Conservation (phyloP, 176 grass and related monocot genomes). For the Ensete glaucum region DNA sequence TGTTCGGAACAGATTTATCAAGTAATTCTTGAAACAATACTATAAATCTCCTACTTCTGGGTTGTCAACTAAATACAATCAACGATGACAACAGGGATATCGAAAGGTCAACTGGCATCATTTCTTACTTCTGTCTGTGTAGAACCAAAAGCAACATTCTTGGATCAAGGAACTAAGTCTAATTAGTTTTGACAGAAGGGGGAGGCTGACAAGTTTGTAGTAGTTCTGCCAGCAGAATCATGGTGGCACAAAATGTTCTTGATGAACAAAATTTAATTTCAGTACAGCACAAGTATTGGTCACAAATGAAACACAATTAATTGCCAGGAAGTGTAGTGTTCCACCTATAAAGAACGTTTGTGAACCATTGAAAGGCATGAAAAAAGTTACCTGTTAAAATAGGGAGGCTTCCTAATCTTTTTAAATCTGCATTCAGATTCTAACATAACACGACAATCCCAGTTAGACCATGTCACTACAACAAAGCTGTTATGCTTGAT, state of each 20-base stretch:
- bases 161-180: no score
- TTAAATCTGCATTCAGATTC: slow-evolving; percentile 93
- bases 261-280: background rate
- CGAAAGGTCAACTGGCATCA: no score
- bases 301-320: slow-evolving; percentile 1
- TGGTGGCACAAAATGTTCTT: background rate
- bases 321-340: background rate
- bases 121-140: no score
- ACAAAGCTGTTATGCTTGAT: slow-evolving; percentile 89
- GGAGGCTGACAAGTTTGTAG: no score
- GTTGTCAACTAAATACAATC: no score
- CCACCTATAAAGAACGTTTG: background rate
- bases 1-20: no score
- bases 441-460: slow-evolving; percentile 91
- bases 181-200: no score
- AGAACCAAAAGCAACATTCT: no score
- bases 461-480: slow-evolving; percentile 91
- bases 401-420: slow-evolving; percentile 84
- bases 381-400: slow-evolving; percentile 64
- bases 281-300: background rate
- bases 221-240: no score
- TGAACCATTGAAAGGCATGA: background rate
- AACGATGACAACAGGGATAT: no score
- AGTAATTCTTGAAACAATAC: no score
- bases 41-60: no score